Percentiles rank a stretch among this genome's conserved stretches.
phyloP scores from a whole-genome alignment of 2,329 filamentous ascomycete genomes.

The Fusarium liriodendri region DNA sequence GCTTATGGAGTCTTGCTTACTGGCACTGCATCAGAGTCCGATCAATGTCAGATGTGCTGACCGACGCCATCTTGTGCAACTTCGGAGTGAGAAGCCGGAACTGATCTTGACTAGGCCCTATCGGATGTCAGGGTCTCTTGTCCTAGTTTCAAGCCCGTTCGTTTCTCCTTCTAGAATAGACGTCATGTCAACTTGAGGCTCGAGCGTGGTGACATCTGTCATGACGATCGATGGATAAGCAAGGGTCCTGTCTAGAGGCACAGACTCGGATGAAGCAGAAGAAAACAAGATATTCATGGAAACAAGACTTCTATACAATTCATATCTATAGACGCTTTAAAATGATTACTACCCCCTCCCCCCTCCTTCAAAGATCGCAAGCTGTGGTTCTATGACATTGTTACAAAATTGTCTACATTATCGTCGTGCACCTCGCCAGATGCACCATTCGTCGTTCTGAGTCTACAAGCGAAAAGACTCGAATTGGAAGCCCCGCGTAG shows the following conservation, averaged over 20 bases:
- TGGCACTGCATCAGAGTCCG: not conserved
- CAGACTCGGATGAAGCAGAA: not conserved
- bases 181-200: slow-evolving; percentile 20
- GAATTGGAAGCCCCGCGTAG: not conserved
- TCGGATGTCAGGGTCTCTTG: slow-evolving; percentile 9
- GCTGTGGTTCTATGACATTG: slow-evolving; percentile 24
- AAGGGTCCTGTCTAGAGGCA: not conserved
- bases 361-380: slow-evolving; percentile 21
- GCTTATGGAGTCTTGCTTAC: not conserved
- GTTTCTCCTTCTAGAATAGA: not conserved
- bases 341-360: slow-evolving; percentile 19
- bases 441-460: slow-evolving; percentile 19
- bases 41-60: not conserved
- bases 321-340: slow-evolving; percentile 39
- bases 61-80: slow-evolving; percentile 7
- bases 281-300: not conserved
- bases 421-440: slow-evolving; percentile 22
- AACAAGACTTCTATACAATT: slow-evolving; percentile 6
- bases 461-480: slow-evolving; percentile 1
- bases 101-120: not conserved
- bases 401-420: slow-evolving; percentile 38
- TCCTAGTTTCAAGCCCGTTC: not conserved
- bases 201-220: slow-evolving; percentile 5
- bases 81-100: slow-evolving; percentile 5
- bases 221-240: not conserved